Percentiles rank a stretch among this genome's conserved stretches.
These are phyloP conservation scores for Malus hybrid DNA, from an alignment of 331 rosid genomes.

Conservation along the genomic window DNA sequence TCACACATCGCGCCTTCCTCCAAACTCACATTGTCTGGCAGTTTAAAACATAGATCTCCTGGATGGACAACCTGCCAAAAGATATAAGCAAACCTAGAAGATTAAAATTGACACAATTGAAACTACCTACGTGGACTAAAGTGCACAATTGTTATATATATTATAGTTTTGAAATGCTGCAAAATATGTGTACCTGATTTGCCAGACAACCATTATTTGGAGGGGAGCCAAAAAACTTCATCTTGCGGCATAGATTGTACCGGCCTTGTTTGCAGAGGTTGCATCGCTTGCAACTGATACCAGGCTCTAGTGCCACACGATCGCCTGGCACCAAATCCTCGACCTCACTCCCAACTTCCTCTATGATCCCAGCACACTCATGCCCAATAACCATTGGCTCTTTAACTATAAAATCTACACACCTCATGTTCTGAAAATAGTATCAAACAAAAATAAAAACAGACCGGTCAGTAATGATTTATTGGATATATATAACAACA, in stretches of 20 bases:
- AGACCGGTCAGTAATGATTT: neutral
- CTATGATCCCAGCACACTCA: slow-evolving; percentile 93
- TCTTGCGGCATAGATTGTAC: slow-evolving; percentile 79
- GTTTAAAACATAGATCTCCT: slow-evolving; percentile 75
- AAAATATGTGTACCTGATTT: slow-evolving; percentile 56
- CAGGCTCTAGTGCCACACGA: slow-evolving; percentile 86
- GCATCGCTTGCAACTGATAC: slow-evolving; percentile 86
- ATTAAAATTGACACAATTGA: too few species aligned
- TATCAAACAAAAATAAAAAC: slow-evolving; percentile 10
- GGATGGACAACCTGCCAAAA: slow-evolving; percentile 78
- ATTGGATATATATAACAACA: neutral
- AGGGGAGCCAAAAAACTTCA: slow-evolving; percentile 92
- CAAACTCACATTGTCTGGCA: slow-evolving; percentile 79
- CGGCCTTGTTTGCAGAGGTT: slow-evolving; percentile 71
- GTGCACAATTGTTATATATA: neutral
- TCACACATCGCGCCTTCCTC: slow-evolving; percentile 99
- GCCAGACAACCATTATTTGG: slow-evolving; percentile 93
- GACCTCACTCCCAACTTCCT: slow-evolving; percentile 72
- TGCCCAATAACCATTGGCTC: slow-evolving; percentile 99
- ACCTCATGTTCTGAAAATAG: slow-evolving; percentile 55
- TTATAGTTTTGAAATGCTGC: neutral
- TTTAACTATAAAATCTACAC: slow-evolving; percentile 66
- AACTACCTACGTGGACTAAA: neutral
- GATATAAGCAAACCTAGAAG: neutral
- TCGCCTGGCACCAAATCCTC: slow-evolving; percentile 57